Evolutionary conservation across 345 rosid species (phyloP), one percentile per base, ranked within the genome.

Genomic region (Gossypium mustelinum): DNA sequence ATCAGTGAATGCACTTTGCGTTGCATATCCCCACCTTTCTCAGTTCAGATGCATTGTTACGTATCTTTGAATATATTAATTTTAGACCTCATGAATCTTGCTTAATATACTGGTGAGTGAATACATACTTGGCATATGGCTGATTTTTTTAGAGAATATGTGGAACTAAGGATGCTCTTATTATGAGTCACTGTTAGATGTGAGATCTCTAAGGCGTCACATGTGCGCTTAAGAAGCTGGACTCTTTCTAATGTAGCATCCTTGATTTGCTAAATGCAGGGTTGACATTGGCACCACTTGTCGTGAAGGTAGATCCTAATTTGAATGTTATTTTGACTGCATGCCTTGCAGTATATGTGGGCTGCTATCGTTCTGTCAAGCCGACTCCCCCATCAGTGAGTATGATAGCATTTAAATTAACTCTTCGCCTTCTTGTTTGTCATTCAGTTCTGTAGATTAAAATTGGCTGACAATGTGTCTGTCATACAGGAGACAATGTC

Each of bases 291-390:
- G 22, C 22, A 20, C 22, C 22, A 20, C 22, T 20, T 20, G 22
- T 20, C 22, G 1, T 20, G 22, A 20, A 20, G 22, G 22, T 20
- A 20, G 22, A 20, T 20, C 22, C 22, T 20, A 20, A 20, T 74
- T 75, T 96, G 81, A 96, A 96, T 83, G 95, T 90, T 76, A 81
- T 88, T 27, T 81, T 90, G 82, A 90, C 97, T 29, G 99, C 99
- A 67, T 88, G 93, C 77, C 92, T 96, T 25, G 61, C 99, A 2
- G 99, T 96, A 76, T 93, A 84, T 73, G 99, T 93, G 41, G 99
- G 99, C 61, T 93, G 99, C 84, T 92, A 91, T 75, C 93, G 99
- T 75, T 96, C 99, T 51, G 99, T 96, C 74, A 96, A 96, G 86
- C 90, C 97, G 66, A 82, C 97, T 43, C 99, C 98, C 18, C 98